Evolutionary conservation across 768 basidiomycete species (phyloP).

Genomic region (Mycena galopus): DNA sequence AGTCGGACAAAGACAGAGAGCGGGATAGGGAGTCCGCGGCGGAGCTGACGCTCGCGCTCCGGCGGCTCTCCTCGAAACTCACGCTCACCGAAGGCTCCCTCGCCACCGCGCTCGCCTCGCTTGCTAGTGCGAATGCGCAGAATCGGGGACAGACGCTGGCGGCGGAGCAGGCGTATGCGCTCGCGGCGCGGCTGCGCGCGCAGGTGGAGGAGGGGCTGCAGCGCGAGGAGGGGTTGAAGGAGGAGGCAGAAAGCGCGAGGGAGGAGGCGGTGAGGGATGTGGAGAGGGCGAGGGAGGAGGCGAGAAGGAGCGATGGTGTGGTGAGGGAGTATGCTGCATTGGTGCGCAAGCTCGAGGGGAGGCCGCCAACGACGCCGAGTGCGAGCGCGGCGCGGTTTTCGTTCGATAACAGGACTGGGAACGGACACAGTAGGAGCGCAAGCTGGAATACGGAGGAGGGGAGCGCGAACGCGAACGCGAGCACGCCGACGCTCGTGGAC

Average conservation of each 20-base stretch:
- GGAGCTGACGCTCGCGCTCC: constrained; percentile 76
- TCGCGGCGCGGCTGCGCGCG: constrained; percentile 65
- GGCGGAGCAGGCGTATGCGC: constrained; percentile 66
- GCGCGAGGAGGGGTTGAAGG: constrained; percentile 63
- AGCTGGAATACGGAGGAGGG: not conserved
- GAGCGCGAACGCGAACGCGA: not conserved
- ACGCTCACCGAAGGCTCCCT: constrained; percentile 62
- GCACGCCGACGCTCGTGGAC: constrained; percentile 27
- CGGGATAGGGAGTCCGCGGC: not conserved
- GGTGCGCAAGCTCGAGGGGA: constrained; percentile 72
- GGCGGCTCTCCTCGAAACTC: constrained; percentile 78
- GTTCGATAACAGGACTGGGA: not conserved
- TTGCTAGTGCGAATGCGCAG: constrained; percentile 63
- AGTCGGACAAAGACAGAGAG: not conserved
- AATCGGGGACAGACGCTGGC: constrained; percentile 55
- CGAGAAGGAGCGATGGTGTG: constrained; percentile 69
- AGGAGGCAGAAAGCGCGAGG: constrained; percentile 60
- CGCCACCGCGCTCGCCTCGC: constrained; percentile 55
- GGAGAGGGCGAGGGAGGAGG: constrained; percentile 67
- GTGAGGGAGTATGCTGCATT: constrained; percentile 83
- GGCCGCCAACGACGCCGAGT: constrained; percentile 37
- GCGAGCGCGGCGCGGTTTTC: not conserved
- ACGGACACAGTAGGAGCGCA: not conserved
- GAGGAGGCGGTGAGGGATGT: constrained; percentile 73
- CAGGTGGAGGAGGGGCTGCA: constrained; percentile 66